phyloP scores from a whole-genome alignment of 148 eudicot species.

The Spergularia marina region DNA sequence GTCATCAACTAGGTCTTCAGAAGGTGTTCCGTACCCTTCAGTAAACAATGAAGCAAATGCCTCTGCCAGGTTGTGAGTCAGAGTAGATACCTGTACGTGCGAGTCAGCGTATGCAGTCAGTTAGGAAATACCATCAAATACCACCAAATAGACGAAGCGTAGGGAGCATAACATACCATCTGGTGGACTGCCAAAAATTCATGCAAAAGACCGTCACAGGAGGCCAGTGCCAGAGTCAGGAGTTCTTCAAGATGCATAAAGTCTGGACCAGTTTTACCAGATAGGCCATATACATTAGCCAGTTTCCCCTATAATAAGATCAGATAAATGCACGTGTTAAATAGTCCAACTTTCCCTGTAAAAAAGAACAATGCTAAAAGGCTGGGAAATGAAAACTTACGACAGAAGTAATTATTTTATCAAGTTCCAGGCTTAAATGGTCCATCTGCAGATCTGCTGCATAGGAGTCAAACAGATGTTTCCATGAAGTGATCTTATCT shows the following conservation, averaged over 20 bases:
- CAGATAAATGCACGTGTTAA: conserved; percentile 1
- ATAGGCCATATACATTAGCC: conserved; percentile 31
- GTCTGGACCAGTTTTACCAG: conserved; percentile 33
- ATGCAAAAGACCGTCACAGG: conserved; percentile 60
- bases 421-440: conserved; percentile 43
- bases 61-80: conserved; percentile 67
- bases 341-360: neutral
- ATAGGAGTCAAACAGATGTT: conserved; percentile 48
- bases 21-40: conserved; percentile 65
- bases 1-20: conserved; percentile 59
- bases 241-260: conserved; percentile 43
- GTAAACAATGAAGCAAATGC: conserved; percentile 65
- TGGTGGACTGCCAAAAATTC: conserved; percentile 69
- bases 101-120: neutral
- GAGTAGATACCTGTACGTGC: conserved; percentile 52
- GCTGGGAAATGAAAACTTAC: conserved; percentile 44
- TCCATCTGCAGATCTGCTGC: conserved; percentile 51
- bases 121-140: neutral
- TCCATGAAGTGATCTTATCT: conserved; percentile 57
- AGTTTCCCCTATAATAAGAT: conserved; percentile 54
- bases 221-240: conserved; percentile 47
- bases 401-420: conserved; percentile 40
- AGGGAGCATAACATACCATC: conserved; percentile 44
- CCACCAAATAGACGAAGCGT: neutral
- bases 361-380: neutral